Evolutionary conservation across 176 grass and related monocot species (phyloP), one percentile per base, ranked within the genome.

Genomic region (Puccinellia tenuiflora): DNA sequence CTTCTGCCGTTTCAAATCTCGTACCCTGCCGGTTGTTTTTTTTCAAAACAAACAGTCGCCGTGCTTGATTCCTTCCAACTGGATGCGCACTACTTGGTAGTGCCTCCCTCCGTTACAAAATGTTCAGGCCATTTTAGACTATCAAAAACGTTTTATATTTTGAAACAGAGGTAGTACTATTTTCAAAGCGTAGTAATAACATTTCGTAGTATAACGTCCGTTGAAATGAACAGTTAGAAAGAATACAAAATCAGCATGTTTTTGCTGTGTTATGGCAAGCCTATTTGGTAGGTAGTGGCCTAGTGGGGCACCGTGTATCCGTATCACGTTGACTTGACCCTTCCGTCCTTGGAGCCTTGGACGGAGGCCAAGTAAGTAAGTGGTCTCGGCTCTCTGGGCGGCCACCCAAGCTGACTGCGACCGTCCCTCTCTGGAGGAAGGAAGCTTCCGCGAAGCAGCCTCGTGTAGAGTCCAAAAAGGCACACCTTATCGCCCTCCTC

Each of bases 391-490:
- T 78, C 15, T 40, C 34, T 20, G 75, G n/a, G n/a, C 17, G 17
- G 59, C 35, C n/a, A n/a, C n/a, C n/a, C 11, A n/a, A 43, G n/a
- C 55, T 28, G 80, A 91, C 3, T 6, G 81, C 16, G 37, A 80
- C 47, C 7, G 35, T 75, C 68, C 18, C 59, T 75, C 48, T 0
- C 69, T n/a, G n/a, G 3, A 1, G 6, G 7, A 4, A 56, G 43
- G 92, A 94, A 94, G 7, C 18, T 94, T 94, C 88, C 75, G 13
- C 11, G 82, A 88, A 90, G 34, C 47, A 75, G 64, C 88, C 26
- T 24, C 16, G 48, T 26, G 42, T 48, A 1, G 17, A 31, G 25
- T 75, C 6, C 24, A n/a, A 54, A 56, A 80, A 80, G 74, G 2
- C 60, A 37, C 4, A 5, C 53, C 78, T 56, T 47, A 68, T 54